These are phyloP conservation scores for Stereum hirsutum DNA, from an alignment of 1,284 basidiomycete species.

Conservation along the genomic window DNA sequence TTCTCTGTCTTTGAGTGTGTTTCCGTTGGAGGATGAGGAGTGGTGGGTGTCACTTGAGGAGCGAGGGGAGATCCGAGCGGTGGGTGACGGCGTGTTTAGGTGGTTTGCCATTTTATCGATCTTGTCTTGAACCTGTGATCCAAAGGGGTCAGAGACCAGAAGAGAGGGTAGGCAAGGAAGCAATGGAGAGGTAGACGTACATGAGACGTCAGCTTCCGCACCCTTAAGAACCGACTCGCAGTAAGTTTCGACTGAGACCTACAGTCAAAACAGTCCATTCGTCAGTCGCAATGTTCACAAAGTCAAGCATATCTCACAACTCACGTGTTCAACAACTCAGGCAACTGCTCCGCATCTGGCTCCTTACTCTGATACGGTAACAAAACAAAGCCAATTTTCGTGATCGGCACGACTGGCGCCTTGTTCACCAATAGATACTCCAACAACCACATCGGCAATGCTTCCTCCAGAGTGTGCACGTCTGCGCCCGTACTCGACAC, in stretches of 20 bases:
- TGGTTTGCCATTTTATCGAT: slow-evolving; percentile 47
- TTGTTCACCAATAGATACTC: slow-evolving; percentile 79
- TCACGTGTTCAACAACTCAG: slow-evolving; percentile 70
- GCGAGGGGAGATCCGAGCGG: slow-evolving; percentile 29
- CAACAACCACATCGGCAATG: slow-evolving; percentile 81
- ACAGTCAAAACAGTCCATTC: slow-evolving; percentile 7
- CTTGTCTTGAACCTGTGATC: slow-evolving; percentile 73
- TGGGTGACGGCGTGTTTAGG: slow-evolving; percentile 15
- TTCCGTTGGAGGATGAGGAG: slow-evolving; percentile 7
- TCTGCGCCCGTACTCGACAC: slow-evolving; percentile 60
- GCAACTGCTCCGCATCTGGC: slow-evolving; percentile 47
- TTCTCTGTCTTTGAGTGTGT: too few relatives aligned
- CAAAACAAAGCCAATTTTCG: slow-evolving; percentile 85
- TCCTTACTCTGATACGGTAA: slow-evolving; percentile 64
- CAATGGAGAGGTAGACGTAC: slow-evolving; percentile 32
- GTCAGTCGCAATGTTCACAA: background rate
- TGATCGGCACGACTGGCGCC: slow-evolving; percentile 33
- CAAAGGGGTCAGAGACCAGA: background rate
- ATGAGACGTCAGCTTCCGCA: slow-evolving; percentile 79
- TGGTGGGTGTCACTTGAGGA: slow-evolving; percentile 31
- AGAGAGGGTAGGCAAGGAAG: background rate
- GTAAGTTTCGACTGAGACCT: slow-evolving; percentile 81
- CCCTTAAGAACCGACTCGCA: slow-evolving; percentile 77
- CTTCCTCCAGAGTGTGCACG: slow-evolving; percentile 61
- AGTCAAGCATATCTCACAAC: slow-evolving; percentile 17